A percentile compares a stretch with the other conserved stretches of the same genome.
Evolutionary conservation across 2,329 filamentous ascomycete genomes (phyloP).

Genomic region (Paecilomyces variotii): DNA sequence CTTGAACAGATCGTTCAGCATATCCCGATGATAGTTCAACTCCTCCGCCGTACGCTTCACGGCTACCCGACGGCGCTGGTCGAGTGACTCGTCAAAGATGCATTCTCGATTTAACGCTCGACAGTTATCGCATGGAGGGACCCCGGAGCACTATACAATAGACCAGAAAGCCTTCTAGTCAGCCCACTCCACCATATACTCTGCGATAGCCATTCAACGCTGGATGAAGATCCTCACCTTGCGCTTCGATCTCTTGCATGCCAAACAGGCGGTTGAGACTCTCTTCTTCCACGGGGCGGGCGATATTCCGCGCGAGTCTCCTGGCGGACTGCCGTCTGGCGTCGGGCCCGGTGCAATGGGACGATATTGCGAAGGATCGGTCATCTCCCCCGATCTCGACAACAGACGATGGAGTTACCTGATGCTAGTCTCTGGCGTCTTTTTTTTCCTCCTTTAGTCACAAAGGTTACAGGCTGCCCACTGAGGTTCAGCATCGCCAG

Average conservation of each 20-base stretch:
- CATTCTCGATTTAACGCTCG: slow-evolving; percentile 26
- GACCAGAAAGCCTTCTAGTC: neutral
- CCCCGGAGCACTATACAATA: slow-evolving; percentile 26
- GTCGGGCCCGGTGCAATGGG: slow-evolving; percentile 18
- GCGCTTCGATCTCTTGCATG: slow-evolving; percentile 34
- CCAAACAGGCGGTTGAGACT: slow-evolving; percentile 32
- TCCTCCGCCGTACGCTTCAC: slow-evolving; percentile 34
- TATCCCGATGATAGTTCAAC: slow-evolving; percentile 30
- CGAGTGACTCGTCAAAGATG: slow-evolving; percentile 54
- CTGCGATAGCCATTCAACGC: neutral
- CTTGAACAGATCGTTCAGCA: slow-evolving; percentile 29
- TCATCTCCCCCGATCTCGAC: slow-evolving; percentile 9
- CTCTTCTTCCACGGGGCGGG: slow-evolving; percentile 23
- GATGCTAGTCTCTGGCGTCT: neutral
- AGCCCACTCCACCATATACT: neutral
- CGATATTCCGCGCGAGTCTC: slow-evolving; percentile 5
- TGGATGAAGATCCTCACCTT: slow-evolving; percentile 19
- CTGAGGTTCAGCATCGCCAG: neutral
- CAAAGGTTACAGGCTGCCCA: neutral
- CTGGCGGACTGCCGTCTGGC: slow-evolving; percentile 5
- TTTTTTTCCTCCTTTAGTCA: neutral
- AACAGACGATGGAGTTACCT: neutral
- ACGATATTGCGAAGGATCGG: slow-evolving; percentile 13
- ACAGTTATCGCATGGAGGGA: slow-evolving; percentile 32
- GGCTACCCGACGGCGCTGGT: slow-evolving; percentile 40